Evolutionary conservation across 352 stramenopile species (phyloP), one percentile per base, ranked within the genome.

Genomic region (Pythium folliculosum): DNA sequence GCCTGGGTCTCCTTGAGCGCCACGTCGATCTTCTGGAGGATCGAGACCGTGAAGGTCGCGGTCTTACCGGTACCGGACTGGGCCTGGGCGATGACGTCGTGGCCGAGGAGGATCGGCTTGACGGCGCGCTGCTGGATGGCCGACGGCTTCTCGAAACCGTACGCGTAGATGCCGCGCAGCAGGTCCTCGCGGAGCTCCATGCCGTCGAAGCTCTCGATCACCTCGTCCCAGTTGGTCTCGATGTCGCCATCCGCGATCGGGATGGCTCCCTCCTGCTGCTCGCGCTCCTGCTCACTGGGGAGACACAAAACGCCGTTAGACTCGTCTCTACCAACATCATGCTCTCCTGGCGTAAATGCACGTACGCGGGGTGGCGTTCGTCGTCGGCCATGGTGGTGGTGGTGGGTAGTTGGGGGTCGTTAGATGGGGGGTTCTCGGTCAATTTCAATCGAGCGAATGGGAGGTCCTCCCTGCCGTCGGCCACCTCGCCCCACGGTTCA

Each of bases 71-170:
- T 99, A 85, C 88, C 88, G 81, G 97, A 99, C 84, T 99, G 97
- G 38, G 97, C 97, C 83, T 99, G 97, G 32, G 97, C 97, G 75
- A 99, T 99, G 69, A 98, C 96, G 78, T 99, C 97, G 68, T 97
- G 88, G 71, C 97, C 97, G 61, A 99, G 71, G 27, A 99, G 90
- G 59, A 98, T 98, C 48, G 98, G 98, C 84, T 99, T 98, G 59
- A 99, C 97, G n/a, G 91, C 90, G 63, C 97, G 88, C 82, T 99
- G 97, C 84, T 99, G 98, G 82, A 99, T 99, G 53, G 98, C 97
- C 69, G 97, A 99, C 40, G 98, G 98, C 84, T 99, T 99, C 81
- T 99, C 98, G 76, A 99, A 99, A 97, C 98, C 98, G 83, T 99
- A 99, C 17, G 97, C 96, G 83, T 99, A 99, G 76, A 99, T 99